Conservation (phyloP, 148 eudicot species). For the Rhododendron mucronatum region DNA sequence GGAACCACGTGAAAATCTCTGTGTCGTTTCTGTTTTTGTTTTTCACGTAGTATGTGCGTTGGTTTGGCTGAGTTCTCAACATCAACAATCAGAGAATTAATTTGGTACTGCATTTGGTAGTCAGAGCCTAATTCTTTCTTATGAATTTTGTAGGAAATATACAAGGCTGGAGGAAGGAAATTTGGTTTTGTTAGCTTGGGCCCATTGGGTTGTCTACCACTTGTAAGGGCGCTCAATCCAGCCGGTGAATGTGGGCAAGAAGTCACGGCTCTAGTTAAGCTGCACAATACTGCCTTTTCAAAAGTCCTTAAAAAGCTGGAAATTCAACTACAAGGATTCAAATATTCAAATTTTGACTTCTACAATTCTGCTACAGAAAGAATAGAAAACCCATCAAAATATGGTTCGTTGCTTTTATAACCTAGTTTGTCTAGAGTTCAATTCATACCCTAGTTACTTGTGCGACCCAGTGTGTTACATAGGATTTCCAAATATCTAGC, state of each 20-base stretch:
- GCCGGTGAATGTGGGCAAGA: constrained; percentile 23
- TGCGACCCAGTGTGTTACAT: no score
- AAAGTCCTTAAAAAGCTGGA: constrained; percentile 16
- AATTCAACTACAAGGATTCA: constrained; percentile 21
- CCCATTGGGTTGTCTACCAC: constrained; percentile 36
- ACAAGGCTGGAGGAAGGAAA: constrained; percentile 28
- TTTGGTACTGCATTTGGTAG: background rate
- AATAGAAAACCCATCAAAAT: constrained; percentile 26
- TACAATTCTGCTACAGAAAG: constrained; percentile 19
- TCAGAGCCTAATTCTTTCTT: background rate
- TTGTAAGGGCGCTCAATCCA: constrained; percentile 9
- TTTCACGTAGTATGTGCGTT: no score
- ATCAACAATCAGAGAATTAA: no score
- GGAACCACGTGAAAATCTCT: no score
- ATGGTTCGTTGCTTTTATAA: constrained; percentile 10
- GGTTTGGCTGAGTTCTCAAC: no score
- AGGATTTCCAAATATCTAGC: no score
- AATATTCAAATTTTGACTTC: constrained; percentile 26
- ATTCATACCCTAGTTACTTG: no score
- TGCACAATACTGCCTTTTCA: constrained; percentile 26
- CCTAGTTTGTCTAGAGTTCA: no score
- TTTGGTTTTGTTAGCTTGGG: constrained; percentile 36
- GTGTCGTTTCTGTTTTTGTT: no score
- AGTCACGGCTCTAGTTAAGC: constrained; percentile 10
- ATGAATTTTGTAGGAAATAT: constrained; percentile 19